These are phyloP conservation scores for Talaromyces sp. DNA, from an alignment of 2,329 filamentous ascomycete species.

Conservation along the genomic window DNA sequence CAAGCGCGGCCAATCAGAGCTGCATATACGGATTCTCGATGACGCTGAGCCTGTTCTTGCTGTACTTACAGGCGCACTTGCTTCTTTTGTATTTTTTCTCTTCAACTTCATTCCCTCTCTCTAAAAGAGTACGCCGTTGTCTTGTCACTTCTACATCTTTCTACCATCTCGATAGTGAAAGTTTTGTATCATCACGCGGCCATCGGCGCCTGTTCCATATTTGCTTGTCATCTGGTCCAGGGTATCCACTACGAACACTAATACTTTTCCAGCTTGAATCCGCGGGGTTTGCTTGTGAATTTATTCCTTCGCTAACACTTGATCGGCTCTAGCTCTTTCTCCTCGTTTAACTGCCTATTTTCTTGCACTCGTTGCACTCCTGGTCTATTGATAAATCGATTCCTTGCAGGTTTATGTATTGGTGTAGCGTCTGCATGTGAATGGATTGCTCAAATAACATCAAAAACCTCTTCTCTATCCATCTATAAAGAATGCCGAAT, in stretches of 20 bases:
- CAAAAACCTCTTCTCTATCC: not conserved
- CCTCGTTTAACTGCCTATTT: not conserved
- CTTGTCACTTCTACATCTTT: not conserved
- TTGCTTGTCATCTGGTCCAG: not conserved
- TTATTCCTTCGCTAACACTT: not conserved
- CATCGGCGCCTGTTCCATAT: not conserved
- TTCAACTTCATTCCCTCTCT: not conserved
- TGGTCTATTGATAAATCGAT: not conserved
- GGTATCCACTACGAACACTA: slow-evolving; percentile 11
- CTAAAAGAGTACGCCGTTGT: not conserved
- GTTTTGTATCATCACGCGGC: not conserved
- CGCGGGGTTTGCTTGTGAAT: slow-evolving; percentile 9
- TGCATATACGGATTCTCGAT: not conserved
- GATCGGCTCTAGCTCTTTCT: not conserved
- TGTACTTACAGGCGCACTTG: not conserved
- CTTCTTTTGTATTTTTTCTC: not conserved
- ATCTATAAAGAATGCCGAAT: slow-evolving; percentile 8
- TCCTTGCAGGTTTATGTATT: not conserved
- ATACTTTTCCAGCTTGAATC: slow-evolving; percentile 2
- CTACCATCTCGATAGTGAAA: not conserved
- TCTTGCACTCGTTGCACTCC: not conserved
- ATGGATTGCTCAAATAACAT: not conserved
- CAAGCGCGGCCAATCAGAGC: slow-evolving; percentile 4
- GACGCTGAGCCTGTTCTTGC: slow-evolving; percentile 1
- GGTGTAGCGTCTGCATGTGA: not conserved